Evolutionary conservation across 176 grass and related monocot genomes (phyloP), one percentile per base, ranked within the genome.

Genomic region (Bolboschoenus planiculmis): DNA sequence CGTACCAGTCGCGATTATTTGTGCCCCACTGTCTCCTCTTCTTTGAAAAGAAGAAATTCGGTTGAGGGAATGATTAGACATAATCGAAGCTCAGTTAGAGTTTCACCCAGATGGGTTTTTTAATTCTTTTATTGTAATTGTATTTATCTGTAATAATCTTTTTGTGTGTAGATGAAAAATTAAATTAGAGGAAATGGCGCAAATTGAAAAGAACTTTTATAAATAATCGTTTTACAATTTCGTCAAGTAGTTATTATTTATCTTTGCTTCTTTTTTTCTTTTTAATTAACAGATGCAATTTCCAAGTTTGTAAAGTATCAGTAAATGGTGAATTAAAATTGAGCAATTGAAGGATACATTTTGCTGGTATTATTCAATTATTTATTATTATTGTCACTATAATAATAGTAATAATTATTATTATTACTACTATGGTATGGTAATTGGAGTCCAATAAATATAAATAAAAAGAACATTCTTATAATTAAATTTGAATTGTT

Each of bases 21-120:
- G 78, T 91, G 92, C 88, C 92, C 92, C 26, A 97, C 95, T 0
- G 88, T 97, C n/a, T 97, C 95, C 37, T 97, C 92, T 3, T 88
- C 84, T 31, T 92, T 97, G 90, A 97, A 97, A 88, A 94, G 90
- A 81, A 92, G 88, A 51, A 94, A 94, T 43, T 89, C 85, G 30
- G 16, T 85, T 26, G 92, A 89, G 24, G 88, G 89, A 77, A 92
- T 81, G 2, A 78, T 83, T 42, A 94, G 83, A 33, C 95, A 88
- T 14, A 85, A 76, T 4, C 83, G 81, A 67, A 85, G 81, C 53
- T 74, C 76, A 33, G 83, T 87, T 37, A 88, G 92, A 29, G 83
- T 89, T 66, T 94, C 92, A 87, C 90, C 88, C 14, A 97, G 85
- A 89, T 94, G 95, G 95, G 88, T 88, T 84, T 92, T 94, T 50